These are phyloP conservation scores for Austroboletus rostrupii DNA, from an alignment of 1,284 basidiomycete genomes.

Conservation along the genomic window DNA sequence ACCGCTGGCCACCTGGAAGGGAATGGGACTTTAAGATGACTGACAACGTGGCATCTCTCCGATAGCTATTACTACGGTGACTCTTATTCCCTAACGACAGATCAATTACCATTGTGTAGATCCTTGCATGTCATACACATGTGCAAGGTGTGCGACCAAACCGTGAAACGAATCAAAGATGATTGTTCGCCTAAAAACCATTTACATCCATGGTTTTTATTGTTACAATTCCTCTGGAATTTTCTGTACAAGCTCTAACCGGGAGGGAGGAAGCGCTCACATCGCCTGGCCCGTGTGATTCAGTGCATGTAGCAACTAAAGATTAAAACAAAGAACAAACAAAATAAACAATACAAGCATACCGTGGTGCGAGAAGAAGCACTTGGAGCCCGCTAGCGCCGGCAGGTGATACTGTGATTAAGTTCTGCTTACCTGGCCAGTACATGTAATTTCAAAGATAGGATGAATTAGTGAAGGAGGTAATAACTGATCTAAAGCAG, in stretches of 20 bases:
- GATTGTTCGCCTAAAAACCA: conserved; percentile 1
- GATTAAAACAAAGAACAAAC: too few species aligned
- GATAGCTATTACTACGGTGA: background rate
- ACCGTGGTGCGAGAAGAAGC: too few species aligned
- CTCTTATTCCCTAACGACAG: conserved; percentile 2
- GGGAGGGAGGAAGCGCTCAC: too few species aligned
- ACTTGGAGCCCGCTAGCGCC: too few species aligned
- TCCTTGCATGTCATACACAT: conserved; percentile 1
- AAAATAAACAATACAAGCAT: too few species aligned
- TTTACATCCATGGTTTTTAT: conserved; percentile 5
- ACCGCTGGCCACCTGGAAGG: conserved; percentile 1
- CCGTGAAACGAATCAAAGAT: background rate
- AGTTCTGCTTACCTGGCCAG: too few species aligned
- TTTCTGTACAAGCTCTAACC: background rate
- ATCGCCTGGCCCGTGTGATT: too few species aligned
- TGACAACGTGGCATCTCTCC: conserved; percentile 3
- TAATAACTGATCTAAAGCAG: too few species aligned
- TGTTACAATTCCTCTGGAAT: background rate
- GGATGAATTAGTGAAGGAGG: too few species aligned
- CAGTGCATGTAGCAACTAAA: too few species aligned
- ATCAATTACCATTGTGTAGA: background rate
- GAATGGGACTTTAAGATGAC: background rate
- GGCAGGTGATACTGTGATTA: too few species aligned
- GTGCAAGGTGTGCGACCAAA: conserved; percentile 1
- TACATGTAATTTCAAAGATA: too few species aligned